Percentiles rank a stretch among this genome's conserved stretches.
Evolutionary conservation across 2,329 filamentous ascomycete genomes (phyloP).

Genomic region (Capronia americana): DNA sequence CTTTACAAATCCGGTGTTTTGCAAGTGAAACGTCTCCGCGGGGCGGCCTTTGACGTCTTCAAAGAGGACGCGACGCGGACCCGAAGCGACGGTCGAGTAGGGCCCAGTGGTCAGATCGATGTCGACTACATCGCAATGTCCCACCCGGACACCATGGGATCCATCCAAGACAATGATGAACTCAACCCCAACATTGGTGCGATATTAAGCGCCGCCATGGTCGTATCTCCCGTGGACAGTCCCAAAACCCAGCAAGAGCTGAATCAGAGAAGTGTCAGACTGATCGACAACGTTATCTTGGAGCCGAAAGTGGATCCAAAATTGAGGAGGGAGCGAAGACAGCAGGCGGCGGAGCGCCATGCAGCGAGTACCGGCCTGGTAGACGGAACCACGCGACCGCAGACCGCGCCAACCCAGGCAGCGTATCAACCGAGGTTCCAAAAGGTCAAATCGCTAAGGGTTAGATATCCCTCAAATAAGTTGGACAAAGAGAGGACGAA

Average conservation of each 20-base stretch:
- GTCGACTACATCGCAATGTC: conserved; percentile 93
- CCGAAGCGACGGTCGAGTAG: conserved; percentile 33
- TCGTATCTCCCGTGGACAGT: conserved; percentile 82
- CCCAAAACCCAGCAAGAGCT: conserved; percentile 77
- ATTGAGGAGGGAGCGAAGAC: conserved; percentile 9
- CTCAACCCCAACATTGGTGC: conserved; percentile 76
- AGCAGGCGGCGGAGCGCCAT: conserved; percentile 7
- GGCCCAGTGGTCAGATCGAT: conserved; percentile 63
- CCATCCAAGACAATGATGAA: conserved; percentile 75
- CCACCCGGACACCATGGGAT: conserved; percentile 82
- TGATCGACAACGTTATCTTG: conserved; percentile 93
- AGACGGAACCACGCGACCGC: neutral
- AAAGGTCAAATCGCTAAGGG: neutral
- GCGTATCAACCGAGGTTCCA: neutral
- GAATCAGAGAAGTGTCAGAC: conserved; percentile 75
- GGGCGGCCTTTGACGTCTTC: conserved; percentile 69
- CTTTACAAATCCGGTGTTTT: conserved; percentile 64
- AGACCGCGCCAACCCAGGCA: neutral
- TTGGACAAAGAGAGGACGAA: neutral
- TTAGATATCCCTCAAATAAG: neutral
- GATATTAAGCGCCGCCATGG: conserved; percentile 87
- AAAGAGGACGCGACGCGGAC: conserved; percentile 48
- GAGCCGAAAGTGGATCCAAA: conserved; percentile 42
- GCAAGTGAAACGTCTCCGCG: conserved; percentile 71
- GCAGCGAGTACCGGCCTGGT: neutral